Base-by-base conservation (phyloP, 306 rosid species). In the Begonia masoniana region DNA sequence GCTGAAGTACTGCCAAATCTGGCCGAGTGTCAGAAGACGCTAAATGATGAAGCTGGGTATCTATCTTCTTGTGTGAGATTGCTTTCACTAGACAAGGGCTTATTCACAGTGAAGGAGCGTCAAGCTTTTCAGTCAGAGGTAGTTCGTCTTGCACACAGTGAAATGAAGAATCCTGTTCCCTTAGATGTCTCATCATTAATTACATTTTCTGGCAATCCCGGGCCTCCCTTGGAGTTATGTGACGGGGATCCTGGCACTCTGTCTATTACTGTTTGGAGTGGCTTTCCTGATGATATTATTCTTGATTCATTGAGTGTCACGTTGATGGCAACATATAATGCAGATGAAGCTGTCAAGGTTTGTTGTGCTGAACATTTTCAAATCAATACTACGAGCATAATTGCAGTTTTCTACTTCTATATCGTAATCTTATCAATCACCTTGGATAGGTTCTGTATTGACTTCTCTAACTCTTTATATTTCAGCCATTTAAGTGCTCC, bases 291-390 rank as follows among this genome's bases (percentile, higher is more conserved):
- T 69, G 96, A 86, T 65, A 91, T 91, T 63, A 79, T 96, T 66
- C 96, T 91, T 52, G 96, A 91, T 71, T 83, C 94, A 54, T 70
- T 86, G 60, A 91, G 79, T 80, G 81, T 91, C 66, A 86, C 99
- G 26, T 75, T 91, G 74, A 84, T 72, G 67, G 83, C 96, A 62
- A 81, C 94, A 62, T 68, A 60, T 61, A 81, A 79, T 74, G 80
- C 81, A n/a, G 99, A 91, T 59, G 99, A 91, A 63, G 95, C 94
- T 78, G 85, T 80, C 23, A 81, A 91, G 99, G 99, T 91, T 64
- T 61, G 62, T 58, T 56, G 64, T 50, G 59, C 68, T 69, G 15
- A 64, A 61, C 43, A 13, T 51, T 56, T 42, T 58, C 54, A 64
- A 53, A 41, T 64, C 53, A 62, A 50, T 56, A 68, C 9, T 31